These are phyloP conservation scores for Silene conica DNA, from an alignment of 148 eudicot genomes.

Conservation along the genomic window DNA sequence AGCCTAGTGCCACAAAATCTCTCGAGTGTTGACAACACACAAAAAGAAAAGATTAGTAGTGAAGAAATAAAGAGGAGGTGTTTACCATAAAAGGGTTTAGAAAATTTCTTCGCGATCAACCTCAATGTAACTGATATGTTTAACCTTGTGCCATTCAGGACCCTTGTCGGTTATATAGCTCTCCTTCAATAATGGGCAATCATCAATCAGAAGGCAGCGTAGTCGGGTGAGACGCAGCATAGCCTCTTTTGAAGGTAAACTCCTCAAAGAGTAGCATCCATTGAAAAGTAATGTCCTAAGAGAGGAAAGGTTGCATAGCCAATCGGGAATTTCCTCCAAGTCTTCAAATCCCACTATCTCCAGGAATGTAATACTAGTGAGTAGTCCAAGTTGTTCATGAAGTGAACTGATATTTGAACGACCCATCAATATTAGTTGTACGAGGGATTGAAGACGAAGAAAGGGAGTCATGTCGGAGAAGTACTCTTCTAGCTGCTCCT, in stretches of 20 bases:
- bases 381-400: constrained; percentile 14
- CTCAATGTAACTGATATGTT: not conserved
- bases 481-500: not conserved
- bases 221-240: not conserved
- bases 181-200: not conserved
- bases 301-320: constrained; percentile 3
- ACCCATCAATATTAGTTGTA: not conserved
- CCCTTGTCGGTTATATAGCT: not conserved
- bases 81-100: not conserved
- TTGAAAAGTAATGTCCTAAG: not conserved
- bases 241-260: constrained; percentile 13
- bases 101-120: not conserved
- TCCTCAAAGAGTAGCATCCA: not conserved
- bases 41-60: too few species aligned
- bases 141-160: constrained; percentile 4
- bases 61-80: too few species aligned
- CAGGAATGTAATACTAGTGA: not conserved
- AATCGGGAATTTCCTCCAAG: constrained; percentile 13
- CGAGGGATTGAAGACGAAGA: constrained; percentile 5
- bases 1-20: too few species aligned
- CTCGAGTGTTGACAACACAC: too few species aligned
- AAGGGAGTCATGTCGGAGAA: not conserved
- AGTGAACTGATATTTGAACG: not conserved
- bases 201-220: not conserved
- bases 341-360: not conserved